Base-by-base conservation (phyloP, 768 basidiomycete species). In the Podaxis pistillaris region DNA sequence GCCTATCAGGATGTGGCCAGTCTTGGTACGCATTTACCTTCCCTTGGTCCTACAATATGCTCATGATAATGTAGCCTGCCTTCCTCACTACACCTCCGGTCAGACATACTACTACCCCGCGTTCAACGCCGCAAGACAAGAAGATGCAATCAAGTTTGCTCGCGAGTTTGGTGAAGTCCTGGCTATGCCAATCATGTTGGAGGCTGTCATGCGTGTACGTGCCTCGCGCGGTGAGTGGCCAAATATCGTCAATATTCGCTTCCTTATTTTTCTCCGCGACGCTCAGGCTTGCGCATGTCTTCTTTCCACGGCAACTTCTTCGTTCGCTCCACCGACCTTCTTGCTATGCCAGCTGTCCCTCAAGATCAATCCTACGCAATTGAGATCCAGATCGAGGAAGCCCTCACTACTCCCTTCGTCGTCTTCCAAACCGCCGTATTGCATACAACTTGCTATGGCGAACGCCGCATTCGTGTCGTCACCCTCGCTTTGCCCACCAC, bases 281-380 rank as follows among this genome's bases (percentile, higher is more conserved):
- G n/a, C 13, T 1, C 64, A 90, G 91, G 96, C 64, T 78, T 98
- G 50, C 90, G 95, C 55, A 94, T 98, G 94, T 89, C 95, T 6
- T 92, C 93, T 0, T 98, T 96, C 91, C 94, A 98, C 68, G 96
- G 96, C 64, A 98, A 98, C 79, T 97, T 98, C 81, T 98, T 98
- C 72, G 94, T 97, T 61, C 89, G 96, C 57, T 97, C 95, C 24
- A 98, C 96, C 22, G 96, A 98, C 75, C 84, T 98, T 4, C 84
- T 98, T 38, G 94, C 96, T 2, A 91, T 98, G 84, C 95, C 96
- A 1, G 90, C 94, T 7, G 96, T 98, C n/a, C 94, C 96, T 15
- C 87, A 91, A 69, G 95, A 98, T 69, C 93, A 97, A 73, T 94
- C 92, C 17, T 98, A 98, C 73, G 90, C 90, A 11, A 96, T 98